Conservation (phyloP, 495 filamentous ascomycete species). For the Daldinia caldariorum region DNA sequence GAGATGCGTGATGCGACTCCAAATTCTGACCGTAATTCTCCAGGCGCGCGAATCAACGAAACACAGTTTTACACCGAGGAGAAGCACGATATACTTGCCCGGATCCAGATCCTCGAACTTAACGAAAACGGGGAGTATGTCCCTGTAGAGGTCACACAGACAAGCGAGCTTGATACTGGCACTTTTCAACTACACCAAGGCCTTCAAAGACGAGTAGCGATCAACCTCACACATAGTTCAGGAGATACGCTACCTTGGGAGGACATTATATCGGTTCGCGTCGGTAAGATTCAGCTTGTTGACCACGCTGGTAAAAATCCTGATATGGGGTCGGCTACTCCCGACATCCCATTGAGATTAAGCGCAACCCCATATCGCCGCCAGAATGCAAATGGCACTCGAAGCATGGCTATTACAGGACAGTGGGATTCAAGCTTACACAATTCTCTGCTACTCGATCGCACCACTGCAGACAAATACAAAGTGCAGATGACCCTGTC, state of each 20-base stretch:
- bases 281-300: conserved; percentile 81
- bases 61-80: conserved; percentile 92
- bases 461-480: conserved; percentile 89
- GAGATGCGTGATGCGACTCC: conserved; percentile 86
- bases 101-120: conserved; percentile 87
- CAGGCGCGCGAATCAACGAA: conserved; percentile 81
- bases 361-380: conserved; percentile 77
- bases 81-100: conserved; percentile 89
- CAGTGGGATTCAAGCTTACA: conserved; percentile 98
- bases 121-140: conserved; percentile 90
- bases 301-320: conserved; percentile 86
- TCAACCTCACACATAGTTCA: conserved; percentile 88
- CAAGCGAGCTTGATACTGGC: conserved; percentile 79
- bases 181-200: conserved; percentile 96
- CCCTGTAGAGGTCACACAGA: conserved; percentile 92
- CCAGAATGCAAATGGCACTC: conserved; percentile 88
- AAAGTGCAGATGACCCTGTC: conserved; percentile 85
- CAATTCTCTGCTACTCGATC: conserved; percentile 86
- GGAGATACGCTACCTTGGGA: conserved; percentile 88
- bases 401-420: conserved; percentile 81
- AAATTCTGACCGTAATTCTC: conserved; percentile 64
- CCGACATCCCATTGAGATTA: conserved; percentile 80
- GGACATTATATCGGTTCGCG: conserved; percentile 75
- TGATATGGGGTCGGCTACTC: conserved; percentile 73
- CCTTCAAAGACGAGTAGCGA: conserved; percentile 85